Conservation (phyloP, 352 stramenopile genomes). For the Aphanomyces astaci region DNA sequence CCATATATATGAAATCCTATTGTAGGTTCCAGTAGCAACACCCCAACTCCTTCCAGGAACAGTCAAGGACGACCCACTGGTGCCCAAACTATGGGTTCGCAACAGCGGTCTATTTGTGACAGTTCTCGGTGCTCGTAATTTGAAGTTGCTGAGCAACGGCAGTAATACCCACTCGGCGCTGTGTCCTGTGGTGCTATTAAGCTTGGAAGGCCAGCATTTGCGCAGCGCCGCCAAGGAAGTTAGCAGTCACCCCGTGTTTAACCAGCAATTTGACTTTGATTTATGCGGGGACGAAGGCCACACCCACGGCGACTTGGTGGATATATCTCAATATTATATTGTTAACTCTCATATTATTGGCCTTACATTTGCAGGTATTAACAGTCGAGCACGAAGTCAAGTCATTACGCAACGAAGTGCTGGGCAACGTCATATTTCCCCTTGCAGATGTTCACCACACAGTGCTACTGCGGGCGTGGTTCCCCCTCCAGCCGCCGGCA, state of each 20-base stretch:
- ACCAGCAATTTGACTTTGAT: constrained; percentile 23
- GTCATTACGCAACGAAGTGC: constrained; percentile 4
- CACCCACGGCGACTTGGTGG: constrained; percentile 9
- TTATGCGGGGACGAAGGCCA: background rate
- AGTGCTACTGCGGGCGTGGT: constrained; percentile 14
- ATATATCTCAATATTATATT: background rate
- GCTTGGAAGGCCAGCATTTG: constrained; percentile 5
- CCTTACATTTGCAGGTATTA: constrained; percentile 13
- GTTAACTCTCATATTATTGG: too few relatives aligned
- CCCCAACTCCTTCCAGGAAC: constrained; percentile 7
- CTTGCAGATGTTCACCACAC: background rate
- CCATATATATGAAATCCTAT: too few relatives aligned
- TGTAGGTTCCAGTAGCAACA: constrained; percentile 14
- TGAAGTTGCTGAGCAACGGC: background rate
- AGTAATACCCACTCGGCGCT: background rate
- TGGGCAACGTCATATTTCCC: background rate
- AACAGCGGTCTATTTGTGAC: constrained; percentile 22
- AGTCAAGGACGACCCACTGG: background rate
- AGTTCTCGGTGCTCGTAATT: constrained; percentile 8
- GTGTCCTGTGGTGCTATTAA: constrained; percentile 6
- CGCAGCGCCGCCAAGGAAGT: background rate
- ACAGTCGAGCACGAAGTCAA: constrained; percentile 18
- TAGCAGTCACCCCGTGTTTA: background rate
- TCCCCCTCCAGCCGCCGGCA: background rate
- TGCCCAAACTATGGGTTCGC: constrained; percentile 15